These are phyloP conservation scores for Yamadazyma sp. DNA, from an alignment of 805 yeast genomes.

Conservation along the genomic window DNA sequence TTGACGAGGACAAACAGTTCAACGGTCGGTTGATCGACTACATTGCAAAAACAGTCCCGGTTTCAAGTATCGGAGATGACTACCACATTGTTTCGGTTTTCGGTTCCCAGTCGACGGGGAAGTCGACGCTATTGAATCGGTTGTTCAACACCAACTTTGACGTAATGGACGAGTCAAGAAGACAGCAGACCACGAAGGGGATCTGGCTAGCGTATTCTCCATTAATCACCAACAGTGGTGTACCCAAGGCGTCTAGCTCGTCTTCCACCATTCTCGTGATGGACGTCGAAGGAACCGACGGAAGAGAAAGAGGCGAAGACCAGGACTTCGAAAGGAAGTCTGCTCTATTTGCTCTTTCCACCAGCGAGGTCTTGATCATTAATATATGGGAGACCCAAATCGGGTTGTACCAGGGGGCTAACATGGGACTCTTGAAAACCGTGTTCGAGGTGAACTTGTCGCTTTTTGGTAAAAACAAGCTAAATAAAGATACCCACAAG, in stretches of 20 bases:
- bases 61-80: conserved; percentile 54
- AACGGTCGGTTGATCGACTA: conserved; percentile 34
- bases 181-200: conserved; percentile 77
- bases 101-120: conserved; percentile 97
- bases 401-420: conserved; percentile 96
- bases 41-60: conserved; percentile 32
- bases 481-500: conserved; percentile 46
- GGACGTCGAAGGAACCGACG: conserved; percentile 99
- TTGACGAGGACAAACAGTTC: conserved; percentile 60
- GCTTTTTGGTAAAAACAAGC: conserved; percentile 64
- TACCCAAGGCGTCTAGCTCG: conserved; percentile 15
- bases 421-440: conserved; percentile 91
- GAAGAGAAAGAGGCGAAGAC: conserved; percentile 96
- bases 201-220: conserved; percentile 47
- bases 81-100: conserved; percentile 94
- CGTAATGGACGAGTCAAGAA: conserved; percentile 83
- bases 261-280: conserved; percentile 60
- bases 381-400: conserved; percentile 98
- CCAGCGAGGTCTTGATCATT: conserved; percentile 85
- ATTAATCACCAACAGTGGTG: conserved; percentile 21
- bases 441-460: conserved; percentile 94
- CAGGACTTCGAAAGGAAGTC: conserved; percentile 97
- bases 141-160: conserved; percentile 86
- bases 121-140: conserved; percentile 84
- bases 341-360: conserved; percentile 89